These are phyloP conservation scores for Podila horticola DNA, from an alignment of 192 early-diverging fungal genomes.

Conservation along the genomic window DNA sequence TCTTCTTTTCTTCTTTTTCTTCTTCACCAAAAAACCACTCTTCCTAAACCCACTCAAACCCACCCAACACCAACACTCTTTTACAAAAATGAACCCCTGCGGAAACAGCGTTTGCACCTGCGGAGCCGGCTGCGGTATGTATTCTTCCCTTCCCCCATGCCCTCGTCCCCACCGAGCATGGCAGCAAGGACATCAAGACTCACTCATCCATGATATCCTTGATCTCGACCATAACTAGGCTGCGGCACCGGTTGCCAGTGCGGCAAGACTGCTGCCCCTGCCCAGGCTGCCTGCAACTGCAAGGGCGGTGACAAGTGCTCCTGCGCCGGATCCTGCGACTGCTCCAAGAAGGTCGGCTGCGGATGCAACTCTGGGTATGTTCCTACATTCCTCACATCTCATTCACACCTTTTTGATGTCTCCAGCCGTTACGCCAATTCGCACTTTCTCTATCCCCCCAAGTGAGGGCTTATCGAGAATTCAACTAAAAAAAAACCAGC, in stretches of 20 bases:
- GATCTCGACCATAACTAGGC: neutral
- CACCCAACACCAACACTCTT: neutral
- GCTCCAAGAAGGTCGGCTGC: neutral
- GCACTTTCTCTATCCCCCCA: too few relatives aligned
- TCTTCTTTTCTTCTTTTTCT: constrained; percentile 9
- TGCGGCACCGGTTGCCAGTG: constrained; percentile 8
- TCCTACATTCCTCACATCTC: too few relatives aligned
- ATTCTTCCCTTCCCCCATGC: too few relatives aligned
- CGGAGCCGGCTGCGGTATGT: constrained; percentile 43
- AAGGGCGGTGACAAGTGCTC: constrained; percentile 14
- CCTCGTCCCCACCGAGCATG: too few relatives aligned
- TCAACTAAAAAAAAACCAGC: too few relatives aligned
- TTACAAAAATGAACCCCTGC: constrained; percentile 47
- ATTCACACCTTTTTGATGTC: too few relatives aligned
- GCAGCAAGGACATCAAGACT: too few relatives aligned
- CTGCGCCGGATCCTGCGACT: constrained; percentile 1
- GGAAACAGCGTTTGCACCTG: constrained; percentile 52
- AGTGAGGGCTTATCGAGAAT: neutral
- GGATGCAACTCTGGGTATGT: constrained; percentile 5
- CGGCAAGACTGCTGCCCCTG: constrained; percentile 5
- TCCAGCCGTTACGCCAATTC: too few relatives aligned
- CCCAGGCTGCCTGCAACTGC: constrained; percentile 9
- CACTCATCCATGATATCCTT: too few relatives aligned
- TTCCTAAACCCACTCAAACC: neutral
- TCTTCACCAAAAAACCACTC: constrained; percentile 1